Conservation (phyloP, 2,329 filamentous ascomycete genomes). For the Penicillium brevicompactum region DNA sequence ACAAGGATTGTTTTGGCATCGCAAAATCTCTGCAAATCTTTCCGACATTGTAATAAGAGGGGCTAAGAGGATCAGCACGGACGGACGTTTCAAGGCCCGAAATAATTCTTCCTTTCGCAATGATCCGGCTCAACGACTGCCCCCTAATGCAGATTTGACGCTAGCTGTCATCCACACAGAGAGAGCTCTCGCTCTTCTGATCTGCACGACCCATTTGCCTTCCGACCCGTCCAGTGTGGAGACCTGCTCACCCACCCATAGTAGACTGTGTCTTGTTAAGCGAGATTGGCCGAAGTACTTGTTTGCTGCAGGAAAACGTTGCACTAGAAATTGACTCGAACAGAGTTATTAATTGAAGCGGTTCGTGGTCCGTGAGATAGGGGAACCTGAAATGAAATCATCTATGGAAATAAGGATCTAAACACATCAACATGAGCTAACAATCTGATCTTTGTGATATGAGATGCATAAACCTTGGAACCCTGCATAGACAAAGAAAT, state of each 20-base stretch:
- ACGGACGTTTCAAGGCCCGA: not conserved
- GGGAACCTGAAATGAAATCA: not conserved
- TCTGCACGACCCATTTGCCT: conserved; percentile 4
- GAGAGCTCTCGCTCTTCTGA: not conserved
- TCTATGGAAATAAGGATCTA: not conserved
- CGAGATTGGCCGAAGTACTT: conserved; percentile 9
- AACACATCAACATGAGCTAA: too few relatives aligned
- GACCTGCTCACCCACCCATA: not conserved
- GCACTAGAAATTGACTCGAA: not conserved
- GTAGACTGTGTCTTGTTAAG: conserved; percentile 7
- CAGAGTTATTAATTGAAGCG: not conserved
- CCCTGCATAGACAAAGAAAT: not conserved
- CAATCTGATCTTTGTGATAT: not conserved
- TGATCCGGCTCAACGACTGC: not conserved
- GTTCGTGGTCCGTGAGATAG: not conserved
- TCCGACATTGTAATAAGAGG: not conserved
- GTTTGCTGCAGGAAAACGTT: not conserved
- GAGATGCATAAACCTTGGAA: not conserved
- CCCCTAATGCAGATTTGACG: not conserved
- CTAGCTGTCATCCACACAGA: not conserved
- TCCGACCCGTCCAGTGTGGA: conserved; percentile 14
- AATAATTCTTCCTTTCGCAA: not conserved
- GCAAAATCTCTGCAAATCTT: not conserved
- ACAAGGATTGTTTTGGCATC: not conserved
- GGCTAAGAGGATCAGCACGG: not conserved